Evolutionary conservation across 1,284 basidiomycete genomes (phyloP).

Genomic region (Cutaneotrichosporon sp.): DNA sequence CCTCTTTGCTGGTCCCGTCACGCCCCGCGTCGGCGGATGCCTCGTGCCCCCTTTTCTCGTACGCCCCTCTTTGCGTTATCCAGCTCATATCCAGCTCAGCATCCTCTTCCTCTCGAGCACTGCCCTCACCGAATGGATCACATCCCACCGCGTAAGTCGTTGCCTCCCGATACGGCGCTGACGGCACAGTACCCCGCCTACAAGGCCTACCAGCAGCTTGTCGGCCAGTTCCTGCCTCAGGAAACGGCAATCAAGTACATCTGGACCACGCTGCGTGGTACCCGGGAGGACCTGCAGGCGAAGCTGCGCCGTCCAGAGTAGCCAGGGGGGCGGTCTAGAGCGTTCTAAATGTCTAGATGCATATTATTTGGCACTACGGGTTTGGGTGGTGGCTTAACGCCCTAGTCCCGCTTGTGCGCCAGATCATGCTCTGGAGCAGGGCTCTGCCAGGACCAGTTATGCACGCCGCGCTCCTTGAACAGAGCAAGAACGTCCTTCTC

Average conservation of each 20-base stretch:
- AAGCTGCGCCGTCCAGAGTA: constrained; percentile 1
- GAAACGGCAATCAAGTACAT: constrained; percentile 50
- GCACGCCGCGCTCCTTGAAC: constrained; percentile 54
- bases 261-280: constrained; percentile 28
- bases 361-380: no score
- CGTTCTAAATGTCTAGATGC: no score
- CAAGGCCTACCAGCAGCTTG: constrained; percentile 64
- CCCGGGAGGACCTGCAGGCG: not conserved
- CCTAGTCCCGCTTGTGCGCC: not conserved
- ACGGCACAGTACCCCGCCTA: constrained; percentile 65
- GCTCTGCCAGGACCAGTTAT: constrained; percentile 51
- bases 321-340: no score
- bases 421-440: constrained; percentile 16
- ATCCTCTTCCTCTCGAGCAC: constrained; percentile 69
- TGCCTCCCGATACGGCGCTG: not conserved
- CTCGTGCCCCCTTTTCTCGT: not conserved
- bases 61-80: not conserved
- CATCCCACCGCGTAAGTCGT: constrained; percentile 55
- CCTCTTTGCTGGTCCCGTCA: constrained; percentile 32
- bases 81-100: constrained; percentile 51
- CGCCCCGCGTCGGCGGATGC: not conserved
- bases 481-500: constrained; percentile 54
- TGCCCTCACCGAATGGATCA: constrained; percentile 72
- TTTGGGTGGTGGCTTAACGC: no score
- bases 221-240: constrained; percentile 72